Conservation (phyloP, 495 filamentous ascomycete species). For the Daldinia grandis region DNA sequence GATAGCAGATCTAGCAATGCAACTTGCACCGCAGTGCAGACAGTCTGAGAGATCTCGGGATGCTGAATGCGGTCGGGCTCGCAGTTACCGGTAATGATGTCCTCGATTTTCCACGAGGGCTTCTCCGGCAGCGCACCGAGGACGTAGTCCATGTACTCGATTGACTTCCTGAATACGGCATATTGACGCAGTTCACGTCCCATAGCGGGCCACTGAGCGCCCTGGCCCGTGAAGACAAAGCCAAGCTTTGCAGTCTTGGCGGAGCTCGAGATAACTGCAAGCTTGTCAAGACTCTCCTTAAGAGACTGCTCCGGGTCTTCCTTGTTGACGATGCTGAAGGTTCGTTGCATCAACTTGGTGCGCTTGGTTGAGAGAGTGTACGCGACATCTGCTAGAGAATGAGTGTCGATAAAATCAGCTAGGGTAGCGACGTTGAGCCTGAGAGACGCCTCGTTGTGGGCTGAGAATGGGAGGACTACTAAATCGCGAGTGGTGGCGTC, state of each 20-base stretch:
- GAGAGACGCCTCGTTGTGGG: constrained; percentile 45
- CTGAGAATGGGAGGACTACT: constrained; percentile 44
- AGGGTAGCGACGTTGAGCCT: constrained; percentile 43
- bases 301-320: constrained; percentile 9
- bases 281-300: not conserved
- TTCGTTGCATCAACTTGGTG: constrained; percentile 30
- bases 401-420: constrained; percentile 25
- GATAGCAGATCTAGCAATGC: constrained; percentile 62
- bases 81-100: not conserved
- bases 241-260: constrained; percentile 39
- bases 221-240: constrained; percentile 55
- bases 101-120: constrained; percentile 10
- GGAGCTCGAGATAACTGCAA: not conserved
- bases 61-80: constrained; percentile 41
- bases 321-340: constrained; percentile 43
- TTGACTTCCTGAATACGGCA: not conserved
- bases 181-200: constrained; percentile 43
- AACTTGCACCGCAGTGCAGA: constrained; percentile 60
- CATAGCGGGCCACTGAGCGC: constrained; percentile 59
- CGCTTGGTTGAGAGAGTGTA: constrained; percentile 48
- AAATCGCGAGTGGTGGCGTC: constrained; percentile 12
- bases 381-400: constrained; percentile 44
- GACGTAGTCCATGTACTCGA: constrained; percentile 4
- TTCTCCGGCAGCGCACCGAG: not conserved
- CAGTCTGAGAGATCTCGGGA: constrained; percentile 51